Evolutionary conservation across 2,329 filamentous ascomycete species (phyloP).

Genomic region (Exophiala dermatitidis): DNA sequence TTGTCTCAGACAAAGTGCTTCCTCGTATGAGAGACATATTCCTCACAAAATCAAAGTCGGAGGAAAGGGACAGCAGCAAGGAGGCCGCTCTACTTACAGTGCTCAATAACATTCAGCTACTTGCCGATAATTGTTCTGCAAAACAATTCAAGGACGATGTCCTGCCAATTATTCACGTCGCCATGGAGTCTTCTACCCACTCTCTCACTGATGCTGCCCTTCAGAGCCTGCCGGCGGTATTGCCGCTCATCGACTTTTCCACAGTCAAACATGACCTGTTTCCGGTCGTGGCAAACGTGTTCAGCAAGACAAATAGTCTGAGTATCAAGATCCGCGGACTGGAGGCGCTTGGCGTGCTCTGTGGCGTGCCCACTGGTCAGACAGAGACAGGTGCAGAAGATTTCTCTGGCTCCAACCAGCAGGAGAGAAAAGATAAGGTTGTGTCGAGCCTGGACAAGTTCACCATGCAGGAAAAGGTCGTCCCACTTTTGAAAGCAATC

Average conservation of each 20-base stretch:
- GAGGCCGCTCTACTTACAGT: slow-evolving; percentile 90
- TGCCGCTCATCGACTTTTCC: slow-evolving; percentile 87
- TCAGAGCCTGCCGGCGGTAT: slow-evolving; percentile 66
- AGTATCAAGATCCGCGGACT: slow-evolving; percentile 90
- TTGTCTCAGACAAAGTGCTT: slow-evolving; percentile 80
- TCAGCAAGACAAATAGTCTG: slow-evolving; percentile 85
- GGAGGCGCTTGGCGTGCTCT: slow-evolving; percentile 83
- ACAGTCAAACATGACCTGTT: slow-evolving; percentile 97
- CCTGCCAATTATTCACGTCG: slow-evolving; percentile 73
- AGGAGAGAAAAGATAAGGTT: slow-evolving; percentile 46
- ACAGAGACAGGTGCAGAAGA: slow-evolving; percentile 68
- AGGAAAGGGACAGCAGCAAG: slow-evolving; percentile 70
- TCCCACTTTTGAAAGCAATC: slow-evolving; percentile 82
- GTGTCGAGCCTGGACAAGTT: slow-evolving; percentile 89
- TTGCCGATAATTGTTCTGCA: slow-evolving; percentile 74
- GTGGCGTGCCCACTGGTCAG: slow-evolving; percentile 62
- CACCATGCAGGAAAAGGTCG: slow-evolving; percentile 94
- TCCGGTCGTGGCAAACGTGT: slow-evolving; percentile 81
- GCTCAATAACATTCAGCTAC: slow-evolving; percentile 69
- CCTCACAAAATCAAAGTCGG: slow-evolving; percentile 47
- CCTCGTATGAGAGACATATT: slow-evolving; percentile 80
- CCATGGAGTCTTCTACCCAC: slow-evolving; percentile 82
- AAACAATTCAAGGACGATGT: slow-evolving; percentile 97
- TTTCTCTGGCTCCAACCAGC: slow-evolving; percentile 58
- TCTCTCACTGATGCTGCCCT: slow-evolving; percentile 81